Conservation (phyloP, 2,329 filamentous ascomycete genomes). For the Claviceps monticola region DNA sequence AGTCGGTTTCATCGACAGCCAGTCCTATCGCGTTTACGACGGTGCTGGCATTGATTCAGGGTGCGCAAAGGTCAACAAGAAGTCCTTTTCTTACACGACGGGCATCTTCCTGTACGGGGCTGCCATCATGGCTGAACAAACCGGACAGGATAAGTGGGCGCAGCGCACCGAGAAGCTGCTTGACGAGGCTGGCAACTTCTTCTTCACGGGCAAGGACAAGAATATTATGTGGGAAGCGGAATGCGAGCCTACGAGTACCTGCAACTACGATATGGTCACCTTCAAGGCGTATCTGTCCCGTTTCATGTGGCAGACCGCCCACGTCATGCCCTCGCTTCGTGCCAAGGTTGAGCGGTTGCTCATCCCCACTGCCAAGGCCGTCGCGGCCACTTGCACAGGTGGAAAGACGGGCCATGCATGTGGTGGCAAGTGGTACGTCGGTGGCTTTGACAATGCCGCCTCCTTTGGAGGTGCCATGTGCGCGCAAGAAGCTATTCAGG, state of each 20-base stretch:
- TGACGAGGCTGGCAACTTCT: slow-evolving; percentile 37
- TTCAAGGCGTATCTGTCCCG: slow-evolving; percentile 57
- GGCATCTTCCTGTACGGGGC: slow-evolving; percentile 54
- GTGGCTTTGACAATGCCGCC: slow-evolving; percentile 37
- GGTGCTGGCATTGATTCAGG: slow-evolving; percentile 41
- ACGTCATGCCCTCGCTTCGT: slow-evolving; percentile 41
- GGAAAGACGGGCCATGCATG: slow-evolving; percentile 38
- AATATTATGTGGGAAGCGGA: slow-evolving; percentile 51
- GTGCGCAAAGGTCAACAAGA: slow-evolving; percentile 37
- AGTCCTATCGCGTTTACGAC: slow-evolving; percentile 43
- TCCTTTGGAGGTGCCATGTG: slow-evolving; percentile 53
- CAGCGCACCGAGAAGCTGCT: slow-evolving; percentile 39
- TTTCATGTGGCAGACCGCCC: slow-evolving; percentile 46
- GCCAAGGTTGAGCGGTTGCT: slow-evolving; percentile 34
- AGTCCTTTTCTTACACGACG: slow-evolving; percentile 51
- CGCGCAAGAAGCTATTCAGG: slow-evolving; percentile 49
- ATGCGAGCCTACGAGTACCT: slow-evolving; percentile 45
- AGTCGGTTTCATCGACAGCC: slow-evolving; percentile 41
- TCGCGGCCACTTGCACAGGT: slow-evolving; percentile 42
- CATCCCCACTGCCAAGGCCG: slow-evolving; percentile 37
- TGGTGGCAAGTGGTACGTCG: slow-evolving; percentile 49
- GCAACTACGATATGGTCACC: slow-evolving; percentile 49
- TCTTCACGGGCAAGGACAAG: slow-evolving; percentile 37
- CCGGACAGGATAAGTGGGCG: slow-evolving; percentile 37
- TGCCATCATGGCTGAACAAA: slow-evolving; percentile 49